Conservation (phyloP, 306 rosid genomes). For the Trifolium subterraneum region DNA sequence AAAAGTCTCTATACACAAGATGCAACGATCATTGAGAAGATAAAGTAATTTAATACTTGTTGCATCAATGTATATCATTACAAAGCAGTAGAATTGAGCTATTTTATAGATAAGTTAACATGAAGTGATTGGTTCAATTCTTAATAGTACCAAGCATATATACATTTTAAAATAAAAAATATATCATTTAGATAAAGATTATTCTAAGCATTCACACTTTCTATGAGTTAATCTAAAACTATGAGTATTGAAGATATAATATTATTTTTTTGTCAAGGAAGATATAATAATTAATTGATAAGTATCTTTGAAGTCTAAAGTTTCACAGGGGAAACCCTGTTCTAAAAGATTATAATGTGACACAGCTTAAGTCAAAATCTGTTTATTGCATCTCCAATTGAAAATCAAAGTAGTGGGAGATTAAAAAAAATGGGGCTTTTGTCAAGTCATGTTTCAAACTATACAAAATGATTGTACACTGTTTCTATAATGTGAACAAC, state of each 20-base stretch:
- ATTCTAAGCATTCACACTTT: conserved; percentile 1
- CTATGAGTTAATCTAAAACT: neutral
- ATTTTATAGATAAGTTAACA: neutral
- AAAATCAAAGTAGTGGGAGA: conserved; percentile 29
- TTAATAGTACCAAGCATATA: neutral
- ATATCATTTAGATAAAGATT: neutral
- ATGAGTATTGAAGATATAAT: neutral
- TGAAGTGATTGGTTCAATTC: neutral
- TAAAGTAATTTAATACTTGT: neutral
- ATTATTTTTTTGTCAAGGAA: no score
- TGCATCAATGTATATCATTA: conserved; percentile 13
- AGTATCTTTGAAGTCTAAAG: neutral
- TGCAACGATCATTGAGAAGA: neutral
- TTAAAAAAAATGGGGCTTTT: neutral
- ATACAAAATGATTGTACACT: conserved; percentile 9
- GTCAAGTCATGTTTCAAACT: conserved; percentile 20
- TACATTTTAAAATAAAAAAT: neutral
- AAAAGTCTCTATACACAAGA: neutral
- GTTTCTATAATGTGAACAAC: conserved; percentile 13
- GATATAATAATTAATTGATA: neutral
- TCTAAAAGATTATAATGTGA: conserved; percentile 13
- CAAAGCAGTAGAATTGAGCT: neutral
- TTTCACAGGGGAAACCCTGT: neutral
- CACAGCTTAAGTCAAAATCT: neutral
- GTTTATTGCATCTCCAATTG: conserved; percentile 26